phyloP scores from a whole-genome alignment of 805 yeast species.

The Candida endomychidarum region DNA sequence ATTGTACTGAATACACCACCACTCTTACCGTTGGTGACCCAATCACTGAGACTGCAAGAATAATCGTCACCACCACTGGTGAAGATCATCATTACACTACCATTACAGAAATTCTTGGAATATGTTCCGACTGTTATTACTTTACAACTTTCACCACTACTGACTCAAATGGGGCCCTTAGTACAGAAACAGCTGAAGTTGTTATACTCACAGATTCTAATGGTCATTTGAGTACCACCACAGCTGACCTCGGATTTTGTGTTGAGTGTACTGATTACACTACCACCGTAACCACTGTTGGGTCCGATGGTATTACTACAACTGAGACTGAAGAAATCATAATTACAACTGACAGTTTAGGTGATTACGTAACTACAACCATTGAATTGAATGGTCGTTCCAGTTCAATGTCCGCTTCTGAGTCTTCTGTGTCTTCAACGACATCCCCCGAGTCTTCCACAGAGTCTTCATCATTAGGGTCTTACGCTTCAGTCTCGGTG shows the following conservation, averaged over 20 bases:
- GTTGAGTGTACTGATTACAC: no score
- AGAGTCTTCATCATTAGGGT: conserved; percentile 43
- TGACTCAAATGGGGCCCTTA: conserved; percentile 12
- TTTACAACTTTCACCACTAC: conserved; percentile 17
- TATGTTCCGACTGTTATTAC: conserved; percentile 12
- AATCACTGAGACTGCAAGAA: conserved; percentile 13
- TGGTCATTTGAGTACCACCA: conserved; percentile 14
- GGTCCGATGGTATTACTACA: conserved; percentile 14
- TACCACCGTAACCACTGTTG: no score
- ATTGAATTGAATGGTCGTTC: no score
- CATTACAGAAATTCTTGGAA: conserved; percentile 10
- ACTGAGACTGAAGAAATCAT: conserved; percentile 16
- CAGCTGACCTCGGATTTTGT: conserved; percentile 16
- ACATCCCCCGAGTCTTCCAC: no score
- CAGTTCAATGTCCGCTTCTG: no score
- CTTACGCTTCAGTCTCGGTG: background rate
- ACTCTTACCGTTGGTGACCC: conserved; percentile 10
- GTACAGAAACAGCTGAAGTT: conserved; percentile 15
- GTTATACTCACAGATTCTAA: conserved; percentile 15
- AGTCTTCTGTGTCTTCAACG: no score
- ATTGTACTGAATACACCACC: conserved; percentile 14
- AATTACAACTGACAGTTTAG: conserved; percentile 16
- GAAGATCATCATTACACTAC: conserved; percentile 15
- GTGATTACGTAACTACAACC: conserved; percentile 13
- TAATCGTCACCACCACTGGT: conserved; percentile 19